phyloP scores from a whole-genome alignment of 23 red algal species.

The Gracilaria domingensis region DNA sequence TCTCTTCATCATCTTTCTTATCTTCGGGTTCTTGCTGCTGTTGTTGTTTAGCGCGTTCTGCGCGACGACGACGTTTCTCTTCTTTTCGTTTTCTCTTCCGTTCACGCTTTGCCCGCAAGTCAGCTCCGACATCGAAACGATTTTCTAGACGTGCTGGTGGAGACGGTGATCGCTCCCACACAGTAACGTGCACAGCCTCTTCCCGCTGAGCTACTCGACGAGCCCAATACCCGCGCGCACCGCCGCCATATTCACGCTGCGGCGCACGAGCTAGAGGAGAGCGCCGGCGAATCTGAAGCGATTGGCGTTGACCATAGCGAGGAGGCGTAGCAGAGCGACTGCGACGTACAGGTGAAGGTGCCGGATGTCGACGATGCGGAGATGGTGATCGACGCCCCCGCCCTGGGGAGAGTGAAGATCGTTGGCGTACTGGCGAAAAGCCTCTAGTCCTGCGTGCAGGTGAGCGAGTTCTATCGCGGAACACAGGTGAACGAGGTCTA shows the following conservation, averaged over 20 bases:
- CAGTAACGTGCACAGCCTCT: not conserved
- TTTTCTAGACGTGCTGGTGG: slow-evolving; percentile 34
- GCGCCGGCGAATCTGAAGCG: slow-evolving; percentile 1
- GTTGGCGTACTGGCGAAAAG: not conserved
- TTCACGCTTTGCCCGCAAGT: slow-evolving; percentile 36
- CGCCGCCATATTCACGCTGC: not conserved
- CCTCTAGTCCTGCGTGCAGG: not conserved
- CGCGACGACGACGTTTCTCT: slow-evolving; percentile 41
- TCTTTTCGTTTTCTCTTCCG: slow-evolving; percentile 44
- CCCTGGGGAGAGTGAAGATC: not conserved
- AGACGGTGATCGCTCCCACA: slow-evolving; percentile 46
- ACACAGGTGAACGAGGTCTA: not conserved
- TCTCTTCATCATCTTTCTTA: not conserved
- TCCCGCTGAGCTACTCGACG: not conserved
- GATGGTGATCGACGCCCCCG: not conserved
- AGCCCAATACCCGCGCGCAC: slow-evolving; percentile 14
- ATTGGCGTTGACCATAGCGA: not conserved
- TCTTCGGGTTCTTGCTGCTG: not conserved
- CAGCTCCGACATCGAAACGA: slow-evolving; percentile 47
- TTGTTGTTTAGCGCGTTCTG: slow-evolving; percentile 16
- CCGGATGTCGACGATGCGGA: not conserved
- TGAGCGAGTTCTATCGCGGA: not conserved
- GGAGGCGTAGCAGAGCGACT: not conserved
- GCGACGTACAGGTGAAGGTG: not conserved
- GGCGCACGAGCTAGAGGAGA: not conserved